Evolutionary conservation across 208 protist genomes (phyloP).

Genomic region (Lotmaria passim): DNA sequence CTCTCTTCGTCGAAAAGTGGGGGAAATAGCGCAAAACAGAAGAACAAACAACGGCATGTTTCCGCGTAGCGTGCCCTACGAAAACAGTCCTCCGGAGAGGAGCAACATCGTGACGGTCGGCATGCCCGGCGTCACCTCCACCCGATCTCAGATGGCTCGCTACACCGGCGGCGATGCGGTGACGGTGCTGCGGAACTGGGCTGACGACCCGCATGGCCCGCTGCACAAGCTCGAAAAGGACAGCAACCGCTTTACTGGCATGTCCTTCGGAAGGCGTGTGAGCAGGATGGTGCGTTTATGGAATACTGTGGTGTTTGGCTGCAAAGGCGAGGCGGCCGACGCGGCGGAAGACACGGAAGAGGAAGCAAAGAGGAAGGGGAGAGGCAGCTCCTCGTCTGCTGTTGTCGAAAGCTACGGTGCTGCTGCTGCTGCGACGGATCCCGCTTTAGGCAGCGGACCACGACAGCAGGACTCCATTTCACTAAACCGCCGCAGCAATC

Average conservation of each 20-base stretch:
- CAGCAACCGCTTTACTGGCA: conserved; percentile 27
- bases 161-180: conserved; percentile 80
- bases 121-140: conserved; percentile 74
- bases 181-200: conserved; percentile 68
- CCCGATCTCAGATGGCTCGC: conserved; percentile 63
- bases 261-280: conserved; percentile 10
- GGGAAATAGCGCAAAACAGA: background rate
- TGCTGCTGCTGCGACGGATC: background rate
- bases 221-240: conserved; percentile 23
- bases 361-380: background rate
- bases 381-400: background rate
- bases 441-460: no score
- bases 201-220: conserved; percentile 30
- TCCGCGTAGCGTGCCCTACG: conserved; percentile 58
- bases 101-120: conserved; percentile 86
- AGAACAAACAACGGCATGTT: conserved; percentile 38
- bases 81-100: conserved; percentile 55
- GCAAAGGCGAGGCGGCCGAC: conserved; percentile 2
- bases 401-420: background rate
- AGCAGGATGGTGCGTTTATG: conserved; percentile 9
- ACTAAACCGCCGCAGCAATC: conserved; percentile 2
- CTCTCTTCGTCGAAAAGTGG: background rate
- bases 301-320: conserved; percentile 14
- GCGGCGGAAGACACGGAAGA: background rate
- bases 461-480: no score